Conservation (phyloP, 257 asterid genomes). For the Fraxinus pennsylvanica region DNA sequence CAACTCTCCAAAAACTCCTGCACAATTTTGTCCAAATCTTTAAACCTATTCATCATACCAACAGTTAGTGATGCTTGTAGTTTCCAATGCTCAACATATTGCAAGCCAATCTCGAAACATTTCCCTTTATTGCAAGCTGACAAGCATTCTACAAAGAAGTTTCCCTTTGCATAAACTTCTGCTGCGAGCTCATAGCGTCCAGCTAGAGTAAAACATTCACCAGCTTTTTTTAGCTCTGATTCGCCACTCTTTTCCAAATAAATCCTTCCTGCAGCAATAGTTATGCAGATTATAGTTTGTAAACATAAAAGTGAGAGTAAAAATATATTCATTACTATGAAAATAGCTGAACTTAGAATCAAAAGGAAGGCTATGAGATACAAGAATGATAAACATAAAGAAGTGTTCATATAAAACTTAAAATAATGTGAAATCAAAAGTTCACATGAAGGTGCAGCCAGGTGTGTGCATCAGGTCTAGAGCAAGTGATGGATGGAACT, state of each 20-base stretch:
- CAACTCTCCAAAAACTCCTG: constrained; percentile 51
- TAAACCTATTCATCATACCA: constrained; percentile 1
- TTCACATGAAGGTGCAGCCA: background rate
- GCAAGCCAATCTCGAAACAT: constrained; percentile 46
- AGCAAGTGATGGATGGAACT: background rate
- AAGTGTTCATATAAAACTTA: too few species aligned
- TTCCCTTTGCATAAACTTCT: constrained; percentile 47
- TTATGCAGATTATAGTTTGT: background rate
- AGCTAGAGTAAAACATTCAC: constrained; percentile 64
- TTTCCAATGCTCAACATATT: constrained; percentile 61
- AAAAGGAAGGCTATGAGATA: too few species aligned
- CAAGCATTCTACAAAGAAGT: constrained; percentile 50
- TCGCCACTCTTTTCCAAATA: constrained; percentile 54
- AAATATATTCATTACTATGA: too few species aligned
- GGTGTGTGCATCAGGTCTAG: background rate
- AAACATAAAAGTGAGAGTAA: background rate
- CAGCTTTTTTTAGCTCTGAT: constrained; percentile 47
- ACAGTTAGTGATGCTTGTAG: constrained; percentile 27
- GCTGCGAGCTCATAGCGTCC: constrained; percentile 49
- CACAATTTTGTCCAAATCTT: constrained; percentile 35
- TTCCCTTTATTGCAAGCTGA: constrained; percentile 51
- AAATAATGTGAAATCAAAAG: too few species aligned
- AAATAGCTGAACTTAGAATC: too few species aligned
- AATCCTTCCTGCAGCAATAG: constrained; percentile 41
- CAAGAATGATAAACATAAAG: too few species aligned